Base-by-base conservation (phyloP, 306 rosid genomes). In the Prunus campanulata region DNA sequence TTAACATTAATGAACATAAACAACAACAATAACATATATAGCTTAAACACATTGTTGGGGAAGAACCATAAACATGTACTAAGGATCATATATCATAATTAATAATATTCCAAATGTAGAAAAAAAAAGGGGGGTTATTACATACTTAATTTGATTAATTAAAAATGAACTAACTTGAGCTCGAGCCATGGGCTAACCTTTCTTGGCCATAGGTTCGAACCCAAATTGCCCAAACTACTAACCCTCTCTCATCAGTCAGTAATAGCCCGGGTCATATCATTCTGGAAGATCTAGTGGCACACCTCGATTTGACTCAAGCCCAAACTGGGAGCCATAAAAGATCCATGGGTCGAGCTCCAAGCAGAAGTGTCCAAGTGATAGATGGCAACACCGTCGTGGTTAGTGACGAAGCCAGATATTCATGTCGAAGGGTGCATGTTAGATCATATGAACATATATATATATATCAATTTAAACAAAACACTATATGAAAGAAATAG, bases 271-370 rank as follows among this genome's bases (percentile, higher is more conserved):
- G 93, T 88, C 98, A 96, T 79, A 76, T 96, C 99, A 20, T 96
- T 92, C 82, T 96, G 86, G 68, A 96, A 92, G 72, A 96, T 96
- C 99, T 98, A 96, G 13, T 96, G 99, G 54, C 99, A 96, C 0
- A 96, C 96, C 74, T 96, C 97, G 4, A 96, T 89, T 80, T 86
- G 88, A 62, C 98, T 98, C 55, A 97, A 96, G 11, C 79, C 79
- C 39, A 93, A 91, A 0, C 97, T 97, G 60, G 92, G 82, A 1
- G 99, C 84, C 18, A 90, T 56, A 42, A 96, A 96, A 0, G 99
- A 91, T 2, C 99, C 99, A 11, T 96, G 99, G 3, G 84, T 78
- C 0, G 92, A 88, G 78, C 97, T 96, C 99, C 99, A 96, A 3
- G 90, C 78, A 0, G 96, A 85, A 13, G 97, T 96, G 68, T 96